Evolutionary conservation across 495 filamentous ascomycete genomes (phyloP).

Genomic region (Terfezia claveryi): DNA sequence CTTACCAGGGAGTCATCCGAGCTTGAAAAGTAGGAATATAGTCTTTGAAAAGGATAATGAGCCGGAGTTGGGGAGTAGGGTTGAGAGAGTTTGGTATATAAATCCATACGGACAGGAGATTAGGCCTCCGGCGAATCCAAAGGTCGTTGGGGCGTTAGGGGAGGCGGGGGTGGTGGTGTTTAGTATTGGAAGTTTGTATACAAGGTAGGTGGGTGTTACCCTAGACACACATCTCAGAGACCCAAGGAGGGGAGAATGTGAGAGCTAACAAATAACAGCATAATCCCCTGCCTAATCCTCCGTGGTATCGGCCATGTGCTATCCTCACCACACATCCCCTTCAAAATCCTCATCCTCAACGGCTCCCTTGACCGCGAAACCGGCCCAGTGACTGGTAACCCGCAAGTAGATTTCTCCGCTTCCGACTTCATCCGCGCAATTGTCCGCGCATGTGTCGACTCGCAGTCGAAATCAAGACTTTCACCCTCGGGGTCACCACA

Average conservation of each 20-base stretch:
- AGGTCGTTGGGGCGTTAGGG: constrained; percentile 44
- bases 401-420: constrained; percentile 36
- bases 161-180: constrained; percentile 52
- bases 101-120: constrained; percentile 91
- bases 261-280: constrained; percentile 13
- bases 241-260: too few relatives aligned
- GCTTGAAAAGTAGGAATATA: constrained; percentile 57
- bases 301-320: constrained; percentile 38
- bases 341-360: constrained; percentile 79
- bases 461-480: constrained; percentile 22
- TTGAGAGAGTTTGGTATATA: constrained; percentile 83
- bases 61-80: constrained; percentile 50
- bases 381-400: constrained; percentile 28
- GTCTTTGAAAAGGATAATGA: constrained; percentile 51
- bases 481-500: neutral
- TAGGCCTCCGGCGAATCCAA: constrained; percentile 53
- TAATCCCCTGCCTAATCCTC: constrained; percentile 55
- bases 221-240: neutral
- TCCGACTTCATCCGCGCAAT: constrained; percentile 63
- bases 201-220: constrained; percentile 12
- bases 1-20: constrained; percentile 63
- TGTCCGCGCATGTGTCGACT: constrained; percentile 35
- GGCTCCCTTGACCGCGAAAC: constrained; percentile 69
- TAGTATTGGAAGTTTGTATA: constrained; percentile 78
- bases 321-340: constrained; percentile 45